Evolutionary conservation across 257 asterid species (phyloP).

Genomic region (Linderniella brevidens): DNA sequence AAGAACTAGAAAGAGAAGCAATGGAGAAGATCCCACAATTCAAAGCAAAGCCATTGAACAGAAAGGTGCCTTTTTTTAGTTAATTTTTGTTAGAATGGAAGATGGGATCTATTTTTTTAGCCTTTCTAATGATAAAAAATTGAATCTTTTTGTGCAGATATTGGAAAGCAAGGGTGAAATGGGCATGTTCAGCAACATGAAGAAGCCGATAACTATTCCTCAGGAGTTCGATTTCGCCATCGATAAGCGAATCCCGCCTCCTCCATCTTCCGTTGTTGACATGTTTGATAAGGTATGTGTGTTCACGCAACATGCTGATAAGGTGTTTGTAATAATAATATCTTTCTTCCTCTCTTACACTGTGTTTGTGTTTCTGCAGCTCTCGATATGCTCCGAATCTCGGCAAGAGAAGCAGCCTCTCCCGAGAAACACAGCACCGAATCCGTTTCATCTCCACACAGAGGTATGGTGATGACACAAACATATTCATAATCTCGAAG

Average conservation of each 20-base stretch:
- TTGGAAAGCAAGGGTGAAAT: constrained; percentile 86
- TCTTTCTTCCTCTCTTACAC: neutral
- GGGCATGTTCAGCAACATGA: constrained; percentile 63
- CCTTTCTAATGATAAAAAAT: neutral
- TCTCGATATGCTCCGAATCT: constrained; percentile 59
- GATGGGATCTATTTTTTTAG: neutral
- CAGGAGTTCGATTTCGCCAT: constrained; percentile 77
- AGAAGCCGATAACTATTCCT: constrained; percentile 68
- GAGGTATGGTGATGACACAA: constrained; percentile 27
- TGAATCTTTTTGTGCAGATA: constrained; percentile 27
- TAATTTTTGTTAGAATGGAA: neutral
- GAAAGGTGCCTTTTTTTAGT: constrained; percentile 28
- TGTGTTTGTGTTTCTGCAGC: constrained; percentile 20
- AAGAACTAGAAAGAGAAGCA: constrained; percentile 60
- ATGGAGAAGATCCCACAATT: constrained; percentile 65
- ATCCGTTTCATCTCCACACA: constrained; percentile 86
- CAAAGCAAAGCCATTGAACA: constrained; percentile 84
- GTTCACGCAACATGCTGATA: neutral
- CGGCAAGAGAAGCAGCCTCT: constrained; percentile 46
- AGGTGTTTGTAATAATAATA: neutral
- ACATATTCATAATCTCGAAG: neutral
- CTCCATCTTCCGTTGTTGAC: constrained; percentile 50
- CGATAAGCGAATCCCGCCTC: constrained; percentile 75
- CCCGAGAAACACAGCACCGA: constrained; percentile 46
- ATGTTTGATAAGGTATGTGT: constrained; percentile 54